These are phyloP conservation scores for Podila epigama DNA, from an alignment of 192 early-diverging fungal species.

Conservation along the genomic window DNA sequence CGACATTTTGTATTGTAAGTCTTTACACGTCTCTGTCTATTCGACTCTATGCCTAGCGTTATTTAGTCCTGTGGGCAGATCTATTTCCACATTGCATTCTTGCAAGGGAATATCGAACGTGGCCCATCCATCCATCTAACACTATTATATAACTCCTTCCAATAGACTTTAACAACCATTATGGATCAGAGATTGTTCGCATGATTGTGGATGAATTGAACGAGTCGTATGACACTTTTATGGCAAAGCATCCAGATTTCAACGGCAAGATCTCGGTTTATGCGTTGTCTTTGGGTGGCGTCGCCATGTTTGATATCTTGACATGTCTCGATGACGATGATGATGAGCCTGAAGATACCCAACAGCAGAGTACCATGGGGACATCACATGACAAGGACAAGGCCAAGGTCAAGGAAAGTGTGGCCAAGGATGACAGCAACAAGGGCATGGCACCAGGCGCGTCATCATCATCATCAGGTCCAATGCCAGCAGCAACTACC, in stretches of 20 bases:
- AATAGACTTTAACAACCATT: conserved; percentile 55
- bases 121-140: background rate
- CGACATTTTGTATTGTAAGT: conserved; percentile 55
- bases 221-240: conserved; percentile 61
- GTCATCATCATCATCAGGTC: background rate
- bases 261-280: conserved; percentile 65
- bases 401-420: conserved; percentile 12
- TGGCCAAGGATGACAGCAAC: no score
- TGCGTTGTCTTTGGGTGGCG: conserved; percentile 74
- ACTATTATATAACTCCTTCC: background rate
- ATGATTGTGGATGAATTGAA: conserved; percentile 65
- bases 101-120: no score
- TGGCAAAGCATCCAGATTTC: conserved; percentile 65
- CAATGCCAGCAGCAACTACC: background rate
- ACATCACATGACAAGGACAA: conserved; percentile 4
- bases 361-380: conserved; percentile 21
- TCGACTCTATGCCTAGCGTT: no score
- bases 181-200: conserved; percentile 58
- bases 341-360: conserved; percentile 19
- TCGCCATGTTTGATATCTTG: conserved; percentile 75
- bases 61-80: no score
- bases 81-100: no score
- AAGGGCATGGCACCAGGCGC: no score
- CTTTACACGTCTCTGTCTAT: no score
- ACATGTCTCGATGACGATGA: conserved; percentile 51